These are phyloP conservation scores for Cystobasidium tubakii DNA, from an alignment of 768 basidiomycete genomes.

Conservation along the genomic window DNA sequence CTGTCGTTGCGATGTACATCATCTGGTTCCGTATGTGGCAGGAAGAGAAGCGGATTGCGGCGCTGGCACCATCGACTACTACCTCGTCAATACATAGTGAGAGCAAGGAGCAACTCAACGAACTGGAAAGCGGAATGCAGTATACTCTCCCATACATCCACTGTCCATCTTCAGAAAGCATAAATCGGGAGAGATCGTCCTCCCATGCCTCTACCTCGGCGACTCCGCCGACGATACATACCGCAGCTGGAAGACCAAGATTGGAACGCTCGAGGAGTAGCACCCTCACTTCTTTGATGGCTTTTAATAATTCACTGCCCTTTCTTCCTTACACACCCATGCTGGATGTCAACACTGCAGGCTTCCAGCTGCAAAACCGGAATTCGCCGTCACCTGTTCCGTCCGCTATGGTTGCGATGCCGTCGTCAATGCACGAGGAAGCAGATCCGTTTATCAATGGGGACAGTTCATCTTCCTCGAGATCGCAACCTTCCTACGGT, in stretches of 20 bases:
- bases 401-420: not conserved
- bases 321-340: conserved; percentile 26
- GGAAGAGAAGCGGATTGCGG: not conserved
- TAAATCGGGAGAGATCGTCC: conserved; percentile 2
- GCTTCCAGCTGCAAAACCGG: not conserved
- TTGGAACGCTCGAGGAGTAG: not conserved
- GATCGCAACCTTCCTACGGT: not conserved
- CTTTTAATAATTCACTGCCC: conserved; percentile 18
- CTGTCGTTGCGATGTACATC: conserved; percentile 16
- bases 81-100: not conserved
- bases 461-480: not conserved
- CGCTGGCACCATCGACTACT: not conserved
- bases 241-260: not conserved
- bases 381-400: conserved; percentile 13
- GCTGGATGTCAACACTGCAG: not conserved
- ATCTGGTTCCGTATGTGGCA: conserved; percentile 33
- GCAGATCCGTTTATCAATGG: not conserved
- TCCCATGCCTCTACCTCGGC: conserved; percentile 8
- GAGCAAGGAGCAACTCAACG: not conserved
- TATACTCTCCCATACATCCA: not conserved
- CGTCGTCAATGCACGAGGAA: not conserved
- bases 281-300: not conserved
- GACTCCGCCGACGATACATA: not conserved
- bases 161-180: not conserved
- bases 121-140: not conserved